Evolutionary conservation across 129 eudicot species (phyloP), one percentile per base, ranked within the genome.

Genomic region (Flaveria robusta): DNA sequence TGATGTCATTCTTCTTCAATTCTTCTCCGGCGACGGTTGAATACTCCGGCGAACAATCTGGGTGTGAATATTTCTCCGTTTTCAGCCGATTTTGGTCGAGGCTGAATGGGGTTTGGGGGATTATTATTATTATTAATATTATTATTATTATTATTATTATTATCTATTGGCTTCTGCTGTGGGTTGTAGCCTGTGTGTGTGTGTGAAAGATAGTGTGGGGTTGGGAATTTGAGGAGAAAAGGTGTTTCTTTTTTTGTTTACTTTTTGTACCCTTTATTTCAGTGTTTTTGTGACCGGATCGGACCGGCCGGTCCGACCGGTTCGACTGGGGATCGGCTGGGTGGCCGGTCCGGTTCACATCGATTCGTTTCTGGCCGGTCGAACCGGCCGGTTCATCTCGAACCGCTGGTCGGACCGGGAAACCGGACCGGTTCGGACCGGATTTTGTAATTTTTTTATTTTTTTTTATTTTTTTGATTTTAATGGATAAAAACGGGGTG

Each of bases 141-240:
- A 10, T 46, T 31, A 7, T 51, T 50, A 50, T 34, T 29, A 27
- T 29, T 66, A 10, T 46, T 31, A 31, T 46, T 63, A 24, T 65
- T 73, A 51, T 73, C 68, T 71, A 9, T 79, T 42, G 59, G 50
- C 37, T 24, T 65, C 16, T 72, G 56, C 31, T 79, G 22, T 46
- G 39, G 51, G 65, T 6, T 54, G 47, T 39, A 42, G 65, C 26
- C 4, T 72, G 49, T 26, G 49, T 41, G 37, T 64, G 51, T 41
- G 51, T 66, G 79, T 49, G 70, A 78, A 75, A 70, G 76, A 56
- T n/a, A 43, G 83, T 45, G 68, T 54, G 63, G 70, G 74, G 72
- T 47, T 43, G 75, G 72, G 85, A 68, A 75, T 43, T 81, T 81
- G 65, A 68, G 66, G 85, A 68, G 71, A 68, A 81, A 74, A 70